Conservation (phyloP, 2,329 filamentous ascomycete species). For the Podosphaera xanthii region DNA sequence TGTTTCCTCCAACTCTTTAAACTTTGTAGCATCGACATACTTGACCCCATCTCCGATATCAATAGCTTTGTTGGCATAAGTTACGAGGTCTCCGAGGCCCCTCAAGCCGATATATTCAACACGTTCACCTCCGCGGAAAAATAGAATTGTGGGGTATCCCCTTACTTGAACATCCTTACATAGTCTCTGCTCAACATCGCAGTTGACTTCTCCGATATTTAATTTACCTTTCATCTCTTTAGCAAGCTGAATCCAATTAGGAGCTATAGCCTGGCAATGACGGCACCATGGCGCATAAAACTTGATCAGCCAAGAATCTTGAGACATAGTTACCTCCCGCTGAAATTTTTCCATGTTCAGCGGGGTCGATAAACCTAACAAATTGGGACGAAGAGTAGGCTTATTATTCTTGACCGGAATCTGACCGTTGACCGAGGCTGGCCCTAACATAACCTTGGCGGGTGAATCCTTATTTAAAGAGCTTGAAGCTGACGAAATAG, state of each 20-base stretch:
- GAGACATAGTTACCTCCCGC: constrained; percentile 59
- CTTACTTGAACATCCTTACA: constrained; percentile 72
- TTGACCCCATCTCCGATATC: constrained; percentile 54
- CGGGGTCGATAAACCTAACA: constrained; percentile 47
- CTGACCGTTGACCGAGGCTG: constrained; percentile 19
- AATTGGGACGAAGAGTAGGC: constrained; percentile 41
- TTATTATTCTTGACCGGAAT: constrained; percentile 26
- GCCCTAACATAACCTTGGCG: constrained; percentile 7
- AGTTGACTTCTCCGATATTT: constrained; percentile 92
- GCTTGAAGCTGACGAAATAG: constrained; percentile 7
- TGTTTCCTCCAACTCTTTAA: constrained; percentile 69
- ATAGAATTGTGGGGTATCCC: constrained; percentile 73
- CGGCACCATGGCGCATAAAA: constrained; percentile 96
- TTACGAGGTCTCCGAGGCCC: constrained; percentile 72
- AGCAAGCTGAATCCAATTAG: constrained; percentile 72
- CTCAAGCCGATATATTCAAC: constrained; percentile 85
- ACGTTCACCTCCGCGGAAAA: constrained; percentile 78
- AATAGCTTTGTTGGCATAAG: constrained; percentile 69
- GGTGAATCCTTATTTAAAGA: constrained; percentile 8
- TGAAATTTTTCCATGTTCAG: constrained; percentile 75
- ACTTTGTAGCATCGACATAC: constrained; percentile 54
- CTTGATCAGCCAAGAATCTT: constrained; percentile 95
- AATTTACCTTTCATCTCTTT: constrained; percentile 77
- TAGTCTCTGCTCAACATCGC: constrained; percentile 62
- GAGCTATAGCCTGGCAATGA: constrained; percentile 82